These are phyloP conservation scores for Striga hermonthica DNA, from an alignment of 305 asterid genomes.

Conservation along the genomic window DNA sequence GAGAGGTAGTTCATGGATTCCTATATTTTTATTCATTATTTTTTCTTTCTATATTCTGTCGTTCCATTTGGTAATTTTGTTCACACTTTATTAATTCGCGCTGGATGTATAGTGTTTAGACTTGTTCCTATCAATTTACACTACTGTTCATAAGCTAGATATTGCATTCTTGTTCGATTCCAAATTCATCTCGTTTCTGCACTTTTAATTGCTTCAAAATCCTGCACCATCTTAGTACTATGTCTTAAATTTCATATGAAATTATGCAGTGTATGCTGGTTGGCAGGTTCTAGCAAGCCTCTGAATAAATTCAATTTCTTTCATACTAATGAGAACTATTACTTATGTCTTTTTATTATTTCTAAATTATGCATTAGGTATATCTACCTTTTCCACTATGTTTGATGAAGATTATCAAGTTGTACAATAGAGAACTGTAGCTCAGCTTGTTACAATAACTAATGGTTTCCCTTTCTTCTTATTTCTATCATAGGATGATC, in stretches of 20 bases:
- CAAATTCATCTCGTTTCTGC: constrained; percentile 2
- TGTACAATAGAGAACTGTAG: no score
- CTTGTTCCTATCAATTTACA: constrained; percentile 11
- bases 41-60: no score
- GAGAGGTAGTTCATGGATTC: constrained; percentile 55
- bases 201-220: constrained; percentile 9
- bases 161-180: not conserved
- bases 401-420: not conserved
- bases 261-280: constrained; percentile 5
- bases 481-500: constrained; percentile 39
- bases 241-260: not conserved
- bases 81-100: not conserved
- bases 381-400: constrained; percentile 11
- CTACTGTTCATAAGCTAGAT: not conserved
- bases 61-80: not conserved
- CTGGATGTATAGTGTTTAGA: constrained; percentile 2
- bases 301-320: not conserved
- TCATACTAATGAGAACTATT: constrained; percentile 5
- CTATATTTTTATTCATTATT: not conserved
- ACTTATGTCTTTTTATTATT: not conserved
- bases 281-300: constrained; percentile 7
- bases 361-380: constrained; percentile 5
- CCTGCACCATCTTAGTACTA: constrained; percentile 7
- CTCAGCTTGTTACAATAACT: no score
- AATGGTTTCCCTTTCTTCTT: not conserved